Evolutionary conservation across 352 stramenopile genomes (phyloP).

Genomic region (Globisporangium cederbergense): DNA sequence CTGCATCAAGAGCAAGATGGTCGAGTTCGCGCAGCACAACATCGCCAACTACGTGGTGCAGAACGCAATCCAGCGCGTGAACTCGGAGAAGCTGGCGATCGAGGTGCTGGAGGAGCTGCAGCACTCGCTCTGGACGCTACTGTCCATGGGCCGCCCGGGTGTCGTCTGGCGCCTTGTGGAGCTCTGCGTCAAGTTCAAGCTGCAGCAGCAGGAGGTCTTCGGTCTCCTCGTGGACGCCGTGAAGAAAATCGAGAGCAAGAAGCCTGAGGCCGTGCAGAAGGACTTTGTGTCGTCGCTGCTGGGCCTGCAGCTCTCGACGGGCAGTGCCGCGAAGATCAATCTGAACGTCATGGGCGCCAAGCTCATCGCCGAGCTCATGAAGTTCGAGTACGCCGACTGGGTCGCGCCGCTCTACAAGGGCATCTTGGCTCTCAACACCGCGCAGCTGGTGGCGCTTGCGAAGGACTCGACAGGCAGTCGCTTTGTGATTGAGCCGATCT

Average conservation of each 20-base stretch:
- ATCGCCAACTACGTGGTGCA: slow-evolving; percentile 87
- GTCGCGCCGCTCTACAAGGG: slow-evolving; percentile 53
- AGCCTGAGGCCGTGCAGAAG: slow-evolving; percentile 62
- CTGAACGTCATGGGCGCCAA: slow-evolving; percentile 79
- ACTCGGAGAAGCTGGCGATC: slow-evolving; percentile 34
- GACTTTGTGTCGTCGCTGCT: slow-evolving; percentile 66
- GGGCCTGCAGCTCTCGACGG: slow-evolving; percentile 60
- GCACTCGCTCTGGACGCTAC: slow-evolving; percentile 58
- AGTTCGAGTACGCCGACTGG: slow-evolving; percentile 53
- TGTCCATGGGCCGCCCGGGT: slow-evolving; percentile 64
- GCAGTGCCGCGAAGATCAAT: slow-evolving; percentile 48
- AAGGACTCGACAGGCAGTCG: slow-evolving; percentile 79
- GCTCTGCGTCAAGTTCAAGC: slow-evolving; percentile 61
- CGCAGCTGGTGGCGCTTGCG: slow-evolving; percentile 66
- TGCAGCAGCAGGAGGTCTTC: slow-evolving; percentile 54
- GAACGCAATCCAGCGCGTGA: slow-evolving; percentile 56
- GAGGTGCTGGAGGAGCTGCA: slow-evolving; percentile 61
- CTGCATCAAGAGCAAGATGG: slow-evolving; percentile 54
- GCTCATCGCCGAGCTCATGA: slow-evolving; percentile 65
- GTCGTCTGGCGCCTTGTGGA: slow-evolving; percentile 79
- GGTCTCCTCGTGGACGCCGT: slow-evolving; percentile 51
- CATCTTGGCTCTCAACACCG: slow-evolving; percentile 60
- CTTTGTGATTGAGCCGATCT: slow-evolving; percentile 75
- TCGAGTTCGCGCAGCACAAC: slow-evolving; percentile 67
- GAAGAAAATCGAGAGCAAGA: slow-evolving; percentile 77